Evolutionary conservation across 2,329 filamentous ascomycete genomes (phyloP).

Genomic region (Ceratocystis colombiana): DNA sequence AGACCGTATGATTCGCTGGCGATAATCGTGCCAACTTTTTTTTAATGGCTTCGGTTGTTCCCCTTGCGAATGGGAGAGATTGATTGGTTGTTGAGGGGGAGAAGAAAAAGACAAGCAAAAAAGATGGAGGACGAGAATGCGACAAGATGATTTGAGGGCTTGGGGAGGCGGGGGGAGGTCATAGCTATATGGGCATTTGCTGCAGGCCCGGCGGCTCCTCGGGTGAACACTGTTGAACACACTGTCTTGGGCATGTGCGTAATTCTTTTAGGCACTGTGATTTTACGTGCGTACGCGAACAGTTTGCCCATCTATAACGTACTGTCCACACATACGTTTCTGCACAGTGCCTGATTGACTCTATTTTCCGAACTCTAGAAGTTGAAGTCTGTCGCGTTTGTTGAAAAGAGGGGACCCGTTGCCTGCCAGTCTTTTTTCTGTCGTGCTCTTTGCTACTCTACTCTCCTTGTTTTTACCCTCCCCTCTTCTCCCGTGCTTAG

Average conservation of each 20-base stretch:
- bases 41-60: conserved; percentile 25
- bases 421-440: background rate
- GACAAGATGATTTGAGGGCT: conserved; percentile 45
- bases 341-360: background rate
- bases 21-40: conserved; percentile 26
- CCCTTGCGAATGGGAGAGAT: conserved; percentile 30
- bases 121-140: conserved; percentile 37
- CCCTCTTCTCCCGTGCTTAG: background rate
- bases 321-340: background rate
- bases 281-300: background rate
- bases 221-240: conserved; percentile 6
- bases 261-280: background rate
- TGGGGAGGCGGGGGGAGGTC: conserved; percentile 23
- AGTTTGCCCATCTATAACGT: background rate
- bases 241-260: background rate
- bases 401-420: conserved; percentile 1
- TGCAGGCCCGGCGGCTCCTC: conserved; percentile 9
- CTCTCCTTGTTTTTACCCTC: background rate
- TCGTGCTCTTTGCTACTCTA: background rate
- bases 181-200: conserved; percentile 20
- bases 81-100: conserved; percentile 42
- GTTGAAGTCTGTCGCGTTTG: background rate
- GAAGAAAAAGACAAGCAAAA: conserved; percentile 33
- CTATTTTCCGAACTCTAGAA: background rate
- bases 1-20: conserved; percentile 26